phyloP scores from a whole-genome alignment of 176 grass and related monocot species.

The Aegilops speltoides region DNA sequence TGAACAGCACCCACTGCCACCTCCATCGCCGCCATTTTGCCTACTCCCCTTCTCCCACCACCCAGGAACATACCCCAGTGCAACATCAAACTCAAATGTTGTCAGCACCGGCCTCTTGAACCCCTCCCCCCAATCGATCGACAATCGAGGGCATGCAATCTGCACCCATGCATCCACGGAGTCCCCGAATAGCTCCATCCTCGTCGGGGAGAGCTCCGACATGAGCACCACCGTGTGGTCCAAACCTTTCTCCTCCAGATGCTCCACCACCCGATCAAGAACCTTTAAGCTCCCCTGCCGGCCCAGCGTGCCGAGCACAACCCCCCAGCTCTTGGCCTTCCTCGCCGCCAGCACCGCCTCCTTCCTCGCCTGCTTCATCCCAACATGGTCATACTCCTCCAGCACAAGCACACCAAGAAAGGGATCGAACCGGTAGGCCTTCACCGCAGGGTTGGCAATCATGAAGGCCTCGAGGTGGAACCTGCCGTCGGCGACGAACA shows the following conservation, averaged over 20 bases:
- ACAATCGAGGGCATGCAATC: constrained; percentile 86
- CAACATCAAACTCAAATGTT: constrained; percentile 91
- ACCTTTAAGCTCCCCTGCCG: constrained; percentile 77
- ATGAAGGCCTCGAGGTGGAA: constrained; percentile 97
- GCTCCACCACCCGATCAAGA: constrained; percentile 74
- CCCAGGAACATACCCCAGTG: constrained; percentile 72
- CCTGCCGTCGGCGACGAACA: constrained; percentile 81
- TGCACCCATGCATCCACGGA: constrained; percentile 91
- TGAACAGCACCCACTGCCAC: constrained; percentile 31
- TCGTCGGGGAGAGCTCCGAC: constrained; percentile 81
- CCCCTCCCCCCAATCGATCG: constrained; percentile 95
- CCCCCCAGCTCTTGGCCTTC: constrained; percentile 76
- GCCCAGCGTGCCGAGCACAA: constrained; percentile 75
- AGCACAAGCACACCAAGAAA: constrained; percentile 78
- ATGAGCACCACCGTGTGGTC: constrained; percentile 82
- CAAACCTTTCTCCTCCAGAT: constrained; percentile 88
- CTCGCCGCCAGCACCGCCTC: constrained; percentile 65
- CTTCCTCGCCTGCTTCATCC: constrained; percentile 92
- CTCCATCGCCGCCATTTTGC: background rate
- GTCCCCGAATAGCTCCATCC: constrained; percentile 80
- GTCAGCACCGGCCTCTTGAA: constrained; percentile 86
- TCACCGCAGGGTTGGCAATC: constrained; percentile 83
- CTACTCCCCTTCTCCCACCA: constrained; percentile 84
- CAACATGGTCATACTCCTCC: constrained; percentile 81
- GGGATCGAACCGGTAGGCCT: constrained; percentile 83